A percentile compares a stretch with the other conserved stretches of the same genome.
Evolutionary conservation across 257 asterid species (phyloP).

Genomic region (Solanum chiquidenum): DNA sequence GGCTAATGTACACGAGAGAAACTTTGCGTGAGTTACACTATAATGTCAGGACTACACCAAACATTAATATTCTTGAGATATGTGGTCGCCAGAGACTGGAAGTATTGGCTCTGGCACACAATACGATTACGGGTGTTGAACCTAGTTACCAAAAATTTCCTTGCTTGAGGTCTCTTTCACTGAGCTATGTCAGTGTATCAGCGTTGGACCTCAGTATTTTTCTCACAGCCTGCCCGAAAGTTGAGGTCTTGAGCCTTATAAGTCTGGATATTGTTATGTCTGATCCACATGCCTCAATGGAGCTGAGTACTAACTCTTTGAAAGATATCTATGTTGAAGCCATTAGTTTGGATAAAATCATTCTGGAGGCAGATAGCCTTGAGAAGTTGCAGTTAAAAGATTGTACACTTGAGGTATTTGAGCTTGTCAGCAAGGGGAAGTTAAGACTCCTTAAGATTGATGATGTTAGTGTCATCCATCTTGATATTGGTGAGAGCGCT

Average conservation of each 20-base stretch:
- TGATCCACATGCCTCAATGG: conserved; percentile 72
- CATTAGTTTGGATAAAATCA: conserved; percentile 75
- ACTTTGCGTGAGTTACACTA: conserved; percentile 66
- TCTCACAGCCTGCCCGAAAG: conserved; percentile 66
- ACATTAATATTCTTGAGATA: conserved; percentile 75
- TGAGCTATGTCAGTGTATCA: conserved; percentile 69
- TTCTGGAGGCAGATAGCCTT: conserved; percentile 68
- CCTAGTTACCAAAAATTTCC: conserved; percentile 77
- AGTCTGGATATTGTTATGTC: conserved; percentile 82
- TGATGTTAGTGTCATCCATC: conserved; percentile 91
- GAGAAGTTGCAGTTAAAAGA: conserved; percentile 84
- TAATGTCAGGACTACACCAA: conserved; percentile 70
- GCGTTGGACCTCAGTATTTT: conserved; percentile 73
- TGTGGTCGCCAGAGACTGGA: conserved; percentile 88
- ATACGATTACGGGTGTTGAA: conserved; percentile 68
- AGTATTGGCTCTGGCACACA: conserved; percentile 65
- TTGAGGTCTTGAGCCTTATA: conserved; percentile 44
- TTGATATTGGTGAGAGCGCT: conserved; percentile 73
- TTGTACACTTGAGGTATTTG: conserved; percentile 77
- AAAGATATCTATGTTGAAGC: conserved; percentile 84
- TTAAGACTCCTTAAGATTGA: conserved; percentile 67
- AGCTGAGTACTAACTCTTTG: conserved; percentile 56
- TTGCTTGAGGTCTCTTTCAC: conserved; percentile 51
- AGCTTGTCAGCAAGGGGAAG: conserved; percentile 73
- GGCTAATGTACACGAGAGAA: conserved; percentile 87